Evolutionary conservation across 768 basidiomycete genomes (phyloP), one percentile per base, ranked within the genome.

Genomic region (Dendrothele bispora): DNA sequence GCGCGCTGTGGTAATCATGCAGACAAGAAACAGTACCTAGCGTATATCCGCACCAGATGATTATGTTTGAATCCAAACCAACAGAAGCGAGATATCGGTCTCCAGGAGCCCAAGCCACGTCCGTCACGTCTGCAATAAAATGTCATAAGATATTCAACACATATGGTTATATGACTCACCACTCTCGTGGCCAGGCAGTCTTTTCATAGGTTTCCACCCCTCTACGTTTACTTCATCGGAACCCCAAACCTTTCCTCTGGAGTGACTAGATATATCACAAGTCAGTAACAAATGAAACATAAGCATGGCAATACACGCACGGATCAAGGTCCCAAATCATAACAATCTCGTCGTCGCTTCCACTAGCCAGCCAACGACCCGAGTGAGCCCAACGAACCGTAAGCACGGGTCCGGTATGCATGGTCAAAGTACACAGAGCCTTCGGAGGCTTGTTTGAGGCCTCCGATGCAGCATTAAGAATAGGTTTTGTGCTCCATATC

Each of bases 301-400:
- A 44, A 43, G 22, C 29, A 15, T 11, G 38, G 21, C 58, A 44
- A 48, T 45, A 39, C 20, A 82, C 93, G 72, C 63, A 97, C 93
- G 91, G 92, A 68, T 97, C 94, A 39, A 93, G 79, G 61, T 94
- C 92, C 97, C 95, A 99, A 28, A 98, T 84, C 86, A 98, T 90
- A 25, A 97, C 84, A 54, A 95, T 88, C 61, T 86, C 83, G 61
- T 98, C 97, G 65, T 99, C 97, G 54, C 93, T 92, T 18, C 97
- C 97, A 60, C 91, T 95, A 4, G 97, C 97, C 17, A 99, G 74
- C 85, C 89, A 98, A 42, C 88, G 72, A 8, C 97, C 97, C 8
- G 88, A 91, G 66, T 94, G 84, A 10, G 93, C 91, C 95, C 95
- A 99, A 39, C 95, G 70, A 15, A 98, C 88, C 12, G 86, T 83